A percentile compares a stretch with the other conserved stretches of the same genome.
Conservation (phyloP, 805 yeast species). For the Myxozyma lipomycoides region DNA sequence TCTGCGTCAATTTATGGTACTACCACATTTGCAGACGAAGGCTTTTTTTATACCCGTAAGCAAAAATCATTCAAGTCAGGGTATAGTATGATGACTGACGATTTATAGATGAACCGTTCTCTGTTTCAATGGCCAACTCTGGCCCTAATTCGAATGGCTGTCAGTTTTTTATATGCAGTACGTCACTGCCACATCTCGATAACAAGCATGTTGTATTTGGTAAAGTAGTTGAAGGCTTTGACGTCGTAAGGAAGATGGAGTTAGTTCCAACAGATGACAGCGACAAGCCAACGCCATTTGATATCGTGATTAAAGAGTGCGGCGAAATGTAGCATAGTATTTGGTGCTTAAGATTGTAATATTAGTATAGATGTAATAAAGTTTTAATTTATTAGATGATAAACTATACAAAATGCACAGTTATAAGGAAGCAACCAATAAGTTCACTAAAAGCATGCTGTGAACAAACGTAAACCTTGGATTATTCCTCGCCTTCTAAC, state of each 20-base stretch:
- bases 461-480: too few relatives aligned
- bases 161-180: constrained; percentile 50
- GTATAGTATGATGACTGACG: not conserved
- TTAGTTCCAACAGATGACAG: constrained; percentile 36
- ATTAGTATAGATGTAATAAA: not conserved
- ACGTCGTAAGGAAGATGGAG: constrained; percentile 36
- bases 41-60: constrained; percentile 38
- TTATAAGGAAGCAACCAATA: too few relatives aligned
- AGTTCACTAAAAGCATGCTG: too few relatives aligned
- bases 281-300: constrained; percentile 36
- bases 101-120: constrained; percentile 38
- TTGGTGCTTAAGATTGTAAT: not conserved
- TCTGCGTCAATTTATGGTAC: constrained; percentile 43
- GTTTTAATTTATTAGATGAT: not conserved
- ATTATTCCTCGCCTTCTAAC: too few relatives aligned
- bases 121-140: constrained; percentile 57
- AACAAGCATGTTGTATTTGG: constrained; percentile 52
- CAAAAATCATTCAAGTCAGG: constrained; percentile 3
- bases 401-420: too few relatives aligned
- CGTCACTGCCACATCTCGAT: constrained; percentile 41
- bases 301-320: constrained; percentile 36
- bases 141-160: constrained; percentile 61
- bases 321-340: constrained; percentile 37
- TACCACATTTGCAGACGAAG: constrained; percentile 45
- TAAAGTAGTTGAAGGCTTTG: constrained; percentile 44